These are phyloP conservation scores for Zoysia pacifica DNA, from an alignment of 176 grass and related monocot species.

Conservation along the genomic window DNA sequence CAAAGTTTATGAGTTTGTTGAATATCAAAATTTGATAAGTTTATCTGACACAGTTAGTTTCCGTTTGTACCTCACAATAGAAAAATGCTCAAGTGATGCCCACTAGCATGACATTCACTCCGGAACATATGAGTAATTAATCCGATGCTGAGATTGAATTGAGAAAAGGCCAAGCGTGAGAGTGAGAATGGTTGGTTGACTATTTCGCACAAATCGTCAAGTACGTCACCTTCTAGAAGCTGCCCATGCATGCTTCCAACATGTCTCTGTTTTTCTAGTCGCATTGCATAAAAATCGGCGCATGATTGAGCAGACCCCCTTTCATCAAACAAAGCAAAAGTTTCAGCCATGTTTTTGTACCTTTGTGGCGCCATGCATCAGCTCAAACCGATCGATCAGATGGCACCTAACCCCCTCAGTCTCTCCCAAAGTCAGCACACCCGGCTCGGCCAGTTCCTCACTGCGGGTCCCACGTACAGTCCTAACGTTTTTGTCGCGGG, in stretches of 20 bases:
- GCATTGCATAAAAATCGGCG: neutral
- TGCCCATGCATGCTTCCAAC: conserved; percentile 15
- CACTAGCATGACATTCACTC: neutral
- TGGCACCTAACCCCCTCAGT: conserved; percentile 22
- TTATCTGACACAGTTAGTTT: no score
- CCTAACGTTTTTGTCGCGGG: conserved; percentile 39
- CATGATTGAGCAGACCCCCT: neutral
- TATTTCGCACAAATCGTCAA: neutral
- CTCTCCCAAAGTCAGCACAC: conserved; percentile 30
- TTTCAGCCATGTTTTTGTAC: conserved; percentile 22
- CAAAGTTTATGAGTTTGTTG: no score
- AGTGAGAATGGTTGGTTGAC: neutral
- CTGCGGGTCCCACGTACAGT: conserved; percentile 10
- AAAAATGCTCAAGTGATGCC: neutral
- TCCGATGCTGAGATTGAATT: neutral
- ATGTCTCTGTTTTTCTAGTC: conserved; percentile 25
- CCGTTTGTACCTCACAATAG: no score
- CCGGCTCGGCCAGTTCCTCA: conserved; percentile 27
- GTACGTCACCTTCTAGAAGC: conserved; percentile 33
- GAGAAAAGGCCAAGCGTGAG: neutral
- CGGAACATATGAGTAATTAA: neutral
- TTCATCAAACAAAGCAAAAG: conserved; percentile 19
- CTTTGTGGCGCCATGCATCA: neutral
- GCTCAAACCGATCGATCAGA: neutral
- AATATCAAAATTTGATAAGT: no score